phyloP scores from a whole-genome alignment of 192 early-diverging fungal species.

The Dissophora ornata region DNA sequence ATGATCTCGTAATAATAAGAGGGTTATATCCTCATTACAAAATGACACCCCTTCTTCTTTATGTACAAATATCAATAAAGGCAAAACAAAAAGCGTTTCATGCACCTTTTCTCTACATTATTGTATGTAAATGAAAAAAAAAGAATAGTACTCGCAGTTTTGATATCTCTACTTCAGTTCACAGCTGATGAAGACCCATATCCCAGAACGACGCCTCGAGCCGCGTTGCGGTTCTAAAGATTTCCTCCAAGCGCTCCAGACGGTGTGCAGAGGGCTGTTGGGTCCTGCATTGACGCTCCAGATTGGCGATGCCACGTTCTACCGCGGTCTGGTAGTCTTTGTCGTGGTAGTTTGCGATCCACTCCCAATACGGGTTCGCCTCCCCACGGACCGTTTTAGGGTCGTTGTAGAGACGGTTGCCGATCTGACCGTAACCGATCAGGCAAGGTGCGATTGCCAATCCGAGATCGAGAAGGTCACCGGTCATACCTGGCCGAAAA shows the following conservation, averaged over 20 bases:
- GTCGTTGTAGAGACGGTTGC: constrained; percentile 68
- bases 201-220: constrained; percentile 87
- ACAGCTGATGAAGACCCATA: constrained; percentile 54
- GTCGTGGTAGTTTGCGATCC: constrained; percentile 80
- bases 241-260: constrained; percentile 71
- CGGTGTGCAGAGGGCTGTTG: constrained; percentile 65
- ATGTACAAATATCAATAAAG: no score
- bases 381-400: constrained; percentile 73
- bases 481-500: constrained; percentile 55
- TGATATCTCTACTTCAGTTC: no score
- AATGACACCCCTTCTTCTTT: neutral
- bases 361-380: constrained; percentile 85
- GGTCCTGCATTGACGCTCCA: constrained; percentile 63
- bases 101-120: no score
- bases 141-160: no score
- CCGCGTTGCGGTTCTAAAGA: constrained; percentile 73
- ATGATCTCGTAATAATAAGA: no score
- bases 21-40: no score
- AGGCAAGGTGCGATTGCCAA: constrained; percentile 88
- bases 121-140: no score
- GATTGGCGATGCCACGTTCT: constrained; percentile 61
- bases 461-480: constrained; percentile 80
- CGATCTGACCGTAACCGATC: constrained; percentile 87
- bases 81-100: no score
- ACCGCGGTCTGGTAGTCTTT: constrained; percentile 77